Evolutionary conservation across 2,329 filamentous ascomycete genomes (phyloP).

Genomic region (Fusarium lateritium): DNA sequence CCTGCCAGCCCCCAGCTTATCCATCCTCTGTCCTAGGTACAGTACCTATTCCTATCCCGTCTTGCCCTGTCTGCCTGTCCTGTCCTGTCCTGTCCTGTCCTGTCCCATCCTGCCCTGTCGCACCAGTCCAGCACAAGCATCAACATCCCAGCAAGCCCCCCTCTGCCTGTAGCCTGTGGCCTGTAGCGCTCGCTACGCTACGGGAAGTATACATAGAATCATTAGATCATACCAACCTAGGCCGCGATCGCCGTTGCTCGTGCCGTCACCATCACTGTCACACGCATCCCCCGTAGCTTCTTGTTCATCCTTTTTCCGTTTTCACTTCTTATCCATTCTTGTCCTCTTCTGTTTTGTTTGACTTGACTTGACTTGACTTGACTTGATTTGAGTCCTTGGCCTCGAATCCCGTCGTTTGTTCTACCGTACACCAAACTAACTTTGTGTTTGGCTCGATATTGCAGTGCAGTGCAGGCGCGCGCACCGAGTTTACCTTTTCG

Average conservation of each 20-base stretch:
- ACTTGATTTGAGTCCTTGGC: slow-evolving; percentile 16
- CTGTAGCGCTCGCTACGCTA: slow-evolving; percentile 30
- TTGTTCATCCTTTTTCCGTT: slow-evolving; percentile 29
- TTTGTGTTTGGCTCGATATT: slow-evolving; percentile 44
- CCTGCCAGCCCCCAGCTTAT: slow-evolving; percentile 41
- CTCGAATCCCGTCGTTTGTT: slow-evolving; percentile 29
- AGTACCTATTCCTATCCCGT: slow-evolving; percentile 34
- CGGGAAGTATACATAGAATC: slow-evolving; percentile 26
- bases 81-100: slow-evolving; percentile 35
- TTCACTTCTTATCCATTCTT: slow-evolving; percentile 18
- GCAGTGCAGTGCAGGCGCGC: slow-evolving; percentile 44
- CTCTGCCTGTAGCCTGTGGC: slow-evolving; percentile 15
- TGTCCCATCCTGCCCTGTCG: slow-evolving; percentile 38
- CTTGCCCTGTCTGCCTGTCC: slow-evolving; percentile 26
- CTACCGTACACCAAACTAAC: slow-evolving; percentile 36
- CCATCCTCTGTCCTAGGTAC: slow-evolving; percentile 30
- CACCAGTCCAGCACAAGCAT: slow-evolving; percentile 30
- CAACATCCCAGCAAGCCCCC: slow-evolving; percentile 34
- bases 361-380: slow-evolving; percentile 14
- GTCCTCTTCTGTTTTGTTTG: slow-evolving; percentile 17
- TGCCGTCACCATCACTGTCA: slow-evolving; percentile 45
- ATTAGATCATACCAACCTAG: slow-evolving; percentile 38
- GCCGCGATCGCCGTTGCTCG: slow-evolving; percentile 42
- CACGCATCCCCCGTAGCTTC: slow-evolving; percentile 40
- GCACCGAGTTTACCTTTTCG: slow-evolving; percentile 51